Percentiles rank a stretch among this genome's conserved stretches.
phyloP scores from a whole-genome alignment of 2,329 filamentous ascomycete species.

The Teratosphaeria zuluensis region DNA sequence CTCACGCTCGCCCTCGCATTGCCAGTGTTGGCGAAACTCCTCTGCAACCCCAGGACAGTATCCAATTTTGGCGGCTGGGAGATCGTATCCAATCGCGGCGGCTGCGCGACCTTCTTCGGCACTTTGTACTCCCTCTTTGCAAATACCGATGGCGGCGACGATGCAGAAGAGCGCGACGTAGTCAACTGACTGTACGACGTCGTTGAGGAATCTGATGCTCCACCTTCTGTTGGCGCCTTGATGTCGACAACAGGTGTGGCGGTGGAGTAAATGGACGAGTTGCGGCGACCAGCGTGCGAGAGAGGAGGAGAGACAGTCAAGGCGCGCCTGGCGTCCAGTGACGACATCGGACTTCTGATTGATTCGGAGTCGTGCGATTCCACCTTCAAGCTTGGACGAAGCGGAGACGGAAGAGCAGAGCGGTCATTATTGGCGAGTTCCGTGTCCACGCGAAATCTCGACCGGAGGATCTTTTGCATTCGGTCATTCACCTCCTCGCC shows the following conservation, averaged over 20 bases:
- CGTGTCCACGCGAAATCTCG: not conserved
- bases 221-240: not conserved
- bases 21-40: not conserved
- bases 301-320: not conserved
- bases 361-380: not conserved
- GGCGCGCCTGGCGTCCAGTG: not conserved
- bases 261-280: not conserved
- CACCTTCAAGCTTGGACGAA: not conserved
- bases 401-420: not conserved
- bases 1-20: constrained; percentile 11
- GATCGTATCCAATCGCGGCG: not conserved
- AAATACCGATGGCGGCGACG: not conserved
- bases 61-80: not conserved
- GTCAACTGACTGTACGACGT: not conserved
- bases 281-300: not conserved
- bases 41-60: not conserved
- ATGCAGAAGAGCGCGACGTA: not conserved
- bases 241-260: not conserved
- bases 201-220: not conserved
- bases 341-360: not conserved
- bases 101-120: not conserved
- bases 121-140: not conserved
- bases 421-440: not conserved
- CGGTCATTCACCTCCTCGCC: not conserved
- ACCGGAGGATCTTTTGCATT: not conserved